Evolutionary conservation across 306 rosid species (phyloP).

Genomic region (Trifolium pratense): DNA sequence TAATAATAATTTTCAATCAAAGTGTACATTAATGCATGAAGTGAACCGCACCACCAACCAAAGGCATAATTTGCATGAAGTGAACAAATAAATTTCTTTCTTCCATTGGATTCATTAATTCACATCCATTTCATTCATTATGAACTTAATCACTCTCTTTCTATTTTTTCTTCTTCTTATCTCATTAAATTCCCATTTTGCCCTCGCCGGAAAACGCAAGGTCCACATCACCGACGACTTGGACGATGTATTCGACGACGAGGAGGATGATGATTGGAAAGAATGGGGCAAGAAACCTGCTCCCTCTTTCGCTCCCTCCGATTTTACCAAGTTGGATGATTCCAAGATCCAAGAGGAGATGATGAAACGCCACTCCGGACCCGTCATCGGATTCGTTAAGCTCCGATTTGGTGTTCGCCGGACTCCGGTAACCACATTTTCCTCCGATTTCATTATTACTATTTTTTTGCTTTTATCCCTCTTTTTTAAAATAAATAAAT

Average conservation of each 20-base stretch:
- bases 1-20: too few species aligned
- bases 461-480: not conserved
- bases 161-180: conserved; percentile 40
- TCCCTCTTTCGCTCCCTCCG: conserved; percentile 58
- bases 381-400: conserved; percentile 80
- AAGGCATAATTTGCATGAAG: not conserved
- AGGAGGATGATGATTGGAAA: conserved; percentile 88
- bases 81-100: not conserved
- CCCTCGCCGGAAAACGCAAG: conserved; percentile 61
- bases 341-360: conserved; percentile 82
- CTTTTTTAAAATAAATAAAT: not conserved
- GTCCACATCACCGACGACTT: conserved; percentile 84
- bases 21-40: too few species aligned
- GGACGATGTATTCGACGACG: conserved; percentile 84
- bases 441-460: not conserved
- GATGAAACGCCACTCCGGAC: conserved; percentile 71
- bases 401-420: conserved; percentile 73
- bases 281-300: conserved; percentile 81
- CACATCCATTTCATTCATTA: conserved; percentile 6
- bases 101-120: not conserved
- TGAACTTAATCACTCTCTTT: conserved; percentile 37
- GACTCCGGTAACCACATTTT: conserved; percentile 53
- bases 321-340: conserved; percentile 62
- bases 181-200: conserved; percentile 33
- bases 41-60: not conserved